These are phyloP conservation scores for Wallacemonas sp. DNA, from an alignment of 208 protist species.

Conservation along the genomic window DNA sequence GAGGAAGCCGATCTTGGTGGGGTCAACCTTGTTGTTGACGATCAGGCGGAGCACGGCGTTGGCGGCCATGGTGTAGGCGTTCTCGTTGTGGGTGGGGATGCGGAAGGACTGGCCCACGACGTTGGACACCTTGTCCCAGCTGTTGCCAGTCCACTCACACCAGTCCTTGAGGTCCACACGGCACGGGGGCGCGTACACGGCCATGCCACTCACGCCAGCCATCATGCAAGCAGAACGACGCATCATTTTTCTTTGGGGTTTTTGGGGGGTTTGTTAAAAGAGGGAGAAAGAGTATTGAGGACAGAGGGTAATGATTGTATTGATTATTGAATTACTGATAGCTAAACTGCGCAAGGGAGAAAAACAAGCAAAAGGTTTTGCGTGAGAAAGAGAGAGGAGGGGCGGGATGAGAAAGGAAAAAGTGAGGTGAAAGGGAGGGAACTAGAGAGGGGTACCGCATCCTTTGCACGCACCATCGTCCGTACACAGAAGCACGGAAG, in stretches of 20 bases:
- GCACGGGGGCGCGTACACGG: constrained; percentile 83
- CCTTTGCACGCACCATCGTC: too few species aligned
- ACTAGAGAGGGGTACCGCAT: too few species aligned
- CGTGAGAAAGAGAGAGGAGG: neutral
- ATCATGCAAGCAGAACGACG: constrained; percentile 42
- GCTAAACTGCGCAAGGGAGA: neutral
- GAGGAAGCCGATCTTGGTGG: constrained; percentile 81
- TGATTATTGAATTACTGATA: constrained; percentile 17
- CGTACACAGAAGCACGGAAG: too few species aligned
- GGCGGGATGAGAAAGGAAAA: constrained; percentile 18
- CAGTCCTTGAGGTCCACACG: constrained; percentile 85
- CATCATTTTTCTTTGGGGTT: constrained; percentile 46
- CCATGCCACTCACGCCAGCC: constrained; percentile 84
- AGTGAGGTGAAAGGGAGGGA: neutral
- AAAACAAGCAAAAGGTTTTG: neutral
- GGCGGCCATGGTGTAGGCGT: constrained; percentile 92
- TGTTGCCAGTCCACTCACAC: constrained; percentile 91
- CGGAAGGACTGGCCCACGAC: constrained; percentile 90
- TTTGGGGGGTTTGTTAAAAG: neutral
- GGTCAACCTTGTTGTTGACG: constrained; percentile 85
- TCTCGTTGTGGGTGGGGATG: constrained; percentile 83
- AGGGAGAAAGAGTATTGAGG: constrained; percentile 7
- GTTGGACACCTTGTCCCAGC: constrained; percentile 86
- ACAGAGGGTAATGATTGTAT: constrained; percentile 22
- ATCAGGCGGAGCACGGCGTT: constrained; percentile 89